Conservation (phyloP, 2,329 filamentous ascomycete genomes). For the Xylariaceae sp. region DNA sequence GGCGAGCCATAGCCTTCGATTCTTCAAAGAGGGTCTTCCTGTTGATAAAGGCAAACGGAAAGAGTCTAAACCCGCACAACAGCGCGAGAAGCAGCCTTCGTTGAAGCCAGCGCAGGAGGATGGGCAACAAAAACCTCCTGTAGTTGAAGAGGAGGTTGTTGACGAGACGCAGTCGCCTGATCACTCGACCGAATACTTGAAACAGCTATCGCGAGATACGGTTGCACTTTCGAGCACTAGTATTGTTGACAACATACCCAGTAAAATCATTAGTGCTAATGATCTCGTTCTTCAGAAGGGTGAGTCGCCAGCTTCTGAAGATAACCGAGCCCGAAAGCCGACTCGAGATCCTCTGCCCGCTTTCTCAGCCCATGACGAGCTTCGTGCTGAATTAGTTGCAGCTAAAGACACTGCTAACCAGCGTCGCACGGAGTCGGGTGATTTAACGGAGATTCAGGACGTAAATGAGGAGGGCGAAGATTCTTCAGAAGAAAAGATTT, state of each 20-base stretch:
- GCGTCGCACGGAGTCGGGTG: conserved; percentile 35
- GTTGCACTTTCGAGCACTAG: conserved; percentile 17
- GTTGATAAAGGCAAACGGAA: conserved; percentile 54
- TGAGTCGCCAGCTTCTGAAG: conserved; percentile 8
- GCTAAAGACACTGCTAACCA: conserved; percentile 14
- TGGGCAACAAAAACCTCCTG: conserved; percentile 9
- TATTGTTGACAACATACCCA: conserved; percentile 10
- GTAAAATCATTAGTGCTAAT: conserved; percentile 17
- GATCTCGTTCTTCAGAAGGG: conserved; percentile 23
- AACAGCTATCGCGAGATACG: conserved; percentile 16
- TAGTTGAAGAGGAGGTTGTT: conserved; percentile 16
- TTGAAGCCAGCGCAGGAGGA: conserved; percentile 30
- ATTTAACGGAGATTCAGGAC: conserved; percentile 36
- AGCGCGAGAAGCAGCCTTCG: conserved; percentile 40
- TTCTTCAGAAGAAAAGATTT: conserved; percentile 79
- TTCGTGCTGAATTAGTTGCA: conserved; percentile 6
- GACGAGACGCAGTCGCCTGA: conserved; percentile 22
- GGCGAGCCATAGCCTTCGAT: conserved; percentile 62
- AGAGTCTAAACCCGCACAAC: conserved; percentile 36
- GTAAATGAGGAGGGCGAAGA: conserved; percentile 50
- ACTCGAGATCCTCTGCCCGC: conserved; percentile 7
- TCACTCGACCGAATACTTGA: conserved; percentile 21
- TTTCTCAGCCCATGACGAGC: conserved; percentile 3
- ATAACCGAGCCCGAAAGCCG: conserved; percentile 8
- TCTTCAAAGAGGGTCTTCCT: conserved; percentile 63